Conservation (phyloP, 306 rosid species). For the Crataegus laevigata region DNA sequence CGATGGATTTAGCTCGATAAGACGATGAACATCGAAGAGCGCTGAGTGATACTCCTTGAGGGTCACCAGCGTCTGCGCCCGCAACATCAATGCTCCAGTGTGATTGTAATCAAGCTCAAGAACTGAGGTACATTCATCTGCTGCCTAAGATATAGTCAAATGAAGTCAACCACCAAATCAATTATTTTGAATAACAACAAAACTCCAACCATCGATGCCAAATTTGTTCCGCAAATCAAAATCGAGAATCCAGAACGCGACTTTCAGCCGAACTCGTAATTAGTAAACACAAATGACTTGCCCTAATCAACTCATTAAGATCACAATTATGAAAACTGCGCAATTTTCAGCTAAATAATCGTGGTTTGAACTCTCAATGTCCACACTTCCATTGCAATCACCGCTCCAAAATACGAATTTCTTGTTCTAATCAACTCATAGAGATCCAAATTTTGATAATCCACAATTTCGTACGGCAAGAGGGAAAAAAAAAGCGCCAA, state of each 20-base stretch:
- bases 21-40: slow-evolving; percentile 84
- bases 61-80: slow-evolving; percentile 83
- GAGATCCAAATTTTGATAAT: too few species aligned
- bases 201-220: background rate
- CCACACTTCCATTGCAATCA: background rate
- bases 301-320: background rate
- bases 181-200: background rate
- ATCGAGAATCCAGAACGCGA: background rate
- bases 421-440: background rate
- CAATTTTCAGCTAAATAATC: background rate
- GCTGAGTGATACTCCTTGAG: slow-evolving; percentile 83
- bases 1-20: slow-evolving; percentile 76
- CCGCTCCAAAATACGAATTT: background rate
- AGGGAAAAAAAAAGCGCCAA: slow-evolving; percentile 1
- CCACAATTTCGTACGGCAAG: background rate
- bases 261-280: background rate
- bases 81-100: slow-evolving; percentile 80
- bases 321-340: background rate
- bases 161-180: slow-evolving; percentile 4
- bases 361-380: background rate
- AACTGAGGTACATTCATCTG: slow-evolving; percentile 87
- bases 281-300: background rate
- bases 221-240: background rate
- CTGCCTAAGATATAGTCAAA: slow-evolving; percentile 49
- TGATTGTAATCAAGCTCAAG: slow-evolving; percentile 76